A percentile compares a stretch with the other conserved stretches of the same genome.
Evolutionary conservation across 495 filamentous ascomycete species (phyloP).

Genomic region (Lasiosphaeriaceae sp.): DNA sequence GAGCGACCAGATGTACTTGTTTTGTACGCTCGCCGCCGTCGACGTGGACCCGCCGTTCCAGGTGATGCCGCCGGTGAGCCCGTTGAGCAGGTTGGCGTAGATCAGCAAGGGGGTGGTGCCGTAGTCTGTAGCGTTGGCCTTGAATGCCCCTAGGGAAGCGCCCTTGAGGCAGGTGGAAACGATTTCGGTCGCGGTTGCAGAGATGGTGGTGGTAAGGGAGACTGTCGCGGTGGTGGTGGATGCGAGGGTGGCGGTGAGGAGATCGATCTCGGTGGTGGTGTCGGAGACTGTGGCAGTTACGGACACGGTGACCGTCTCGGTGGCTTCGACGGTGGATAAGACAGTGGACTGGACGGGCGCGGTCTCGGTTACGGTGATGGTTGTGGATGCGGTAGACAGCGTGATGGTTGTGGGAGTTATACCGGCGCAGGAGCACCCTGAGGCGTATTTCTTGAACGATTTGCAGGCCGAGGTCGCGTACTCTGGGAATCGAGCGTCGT

Average conservation of each 20-base stretch:
- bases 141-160: conserved; percentile 2
- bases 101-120: not conserved
- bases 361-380: conserved; percentile 9
- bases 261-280: conserved; percentile 2
- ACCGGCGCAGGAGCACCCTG: conserved; percentile 14
- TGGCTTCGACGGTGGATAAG: conserved; percentile 1
- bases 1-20: conserved; percentile 7
- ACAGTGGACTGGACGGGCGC: not conserved
- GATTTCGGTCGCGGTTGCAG: not conserved
- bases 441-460: conserved; percentile 15
- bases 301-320: conserved; percentile 7
- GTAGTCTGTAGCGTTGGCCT: not conserved
- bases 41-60: not conserved
- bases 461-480: conserved; percentile 13
- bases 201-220: conserved; percentile 5
- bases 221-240: conserved; percentile 10
- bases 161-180: not conserved
- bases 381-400: not conserved
- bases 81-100: conserved; percentile 11
- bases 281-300: conserved; percentile 1
- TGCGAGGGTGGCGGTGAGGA: conserved; percentile 6
- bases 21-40: not conserved
- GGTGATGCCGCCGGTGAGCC: not conserved
- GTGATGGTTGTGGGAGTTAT: conserved; percentile 8
- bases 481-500: not conserved